These are phyloP conservation scores for Anaeromyces robustus DNA, from an alignment of 192 early-diverging fungal genomes.

Conservation along the genomic window DNA sequence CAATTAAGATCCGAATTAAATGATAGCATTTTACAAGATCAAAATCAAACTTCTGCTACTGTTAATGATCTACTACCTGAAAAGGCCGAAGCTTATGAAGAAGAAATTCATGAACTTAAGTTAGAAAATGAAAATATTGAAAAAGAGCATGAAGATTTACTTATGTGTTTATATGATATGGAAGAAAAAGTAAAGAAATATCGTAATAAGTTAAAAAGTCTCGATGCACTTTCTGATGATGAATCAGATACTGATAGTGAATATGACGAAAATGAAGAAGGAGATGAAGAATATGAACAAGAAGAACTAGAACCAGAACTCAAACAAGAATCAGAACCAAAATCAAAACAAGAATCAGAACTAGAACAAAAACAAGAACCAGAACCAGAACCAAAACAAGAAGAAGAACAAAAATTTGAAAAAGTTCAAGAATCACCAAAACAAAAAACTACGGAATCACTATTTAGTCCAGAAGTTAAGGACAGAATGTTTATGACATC, in stretches of 20 bases:
- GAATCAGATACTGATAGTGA: background rate
- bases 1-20: no score
- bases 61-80: no score
- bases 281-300: background rate
- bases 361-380: background rate
- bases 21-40: no score
- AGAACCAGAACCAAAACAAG: no score
- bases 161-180: background rate
- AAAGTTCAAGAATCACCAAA: background rate
- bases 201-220: background rate
- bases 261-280: background rate
- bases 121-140: background rate
- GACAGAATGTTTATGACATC: background rate
- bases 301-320: background rate
- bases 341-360: background rate
- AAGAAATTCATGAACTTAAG: background rate
- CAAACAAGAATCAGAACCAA: background rate
- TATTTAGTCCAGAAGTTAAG: background rate
- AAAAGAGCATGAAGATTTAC: background rate
- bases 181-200: background rate
- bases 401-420: no score
- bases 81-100: background rate
- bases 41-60: no score
- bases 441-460: background rate
- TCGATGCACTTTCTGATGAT: background rate